phyloP scores from a whole-genome alignment of 805 yeast genomes.

The Spathaspora arborariae region DNA sequence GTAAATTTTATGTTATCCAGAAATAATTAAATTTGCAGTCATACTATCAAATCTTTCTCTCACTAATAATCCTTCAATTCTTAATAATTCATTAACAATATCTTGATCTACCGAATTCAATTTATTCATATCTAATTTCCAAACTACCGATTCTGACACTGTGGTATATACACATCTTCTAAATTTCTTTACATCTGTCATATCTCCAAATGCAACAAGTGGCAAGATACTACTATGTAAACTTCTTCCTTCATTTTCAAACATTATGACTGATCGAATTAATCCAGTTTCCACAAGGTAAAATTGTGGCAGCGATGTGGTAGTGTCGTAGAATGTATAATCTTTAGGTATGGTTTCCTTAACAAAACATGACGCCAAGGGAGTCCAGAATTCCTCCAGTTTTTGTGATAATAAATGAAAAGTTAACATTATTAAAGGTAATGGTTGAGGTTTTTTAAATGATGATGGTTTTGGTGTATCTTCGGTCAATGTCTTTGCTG shows the following conservation, averaged over 20 bases:
- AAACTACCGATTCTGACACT: conserved; percentile 60
- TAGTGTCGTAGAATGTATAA: conserved; percentile 43
- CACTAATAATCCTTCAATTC: conserved; percentile 57
- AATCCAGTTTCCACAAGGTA: conserved; percentile 51
- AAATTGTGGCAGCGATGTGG: conserved; percentile 46
- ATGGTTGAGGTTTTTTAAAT: conserved; percentile 42
- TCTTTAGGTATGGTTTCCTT: conserved; percentile 47
- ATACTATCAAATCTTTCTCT: conserved; percentile 72
- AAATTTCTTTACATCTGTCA: conserved; percentile 26
- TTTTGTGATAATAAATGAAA: conserved; percentile 48
- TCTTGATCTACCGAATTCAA: conserved; percentile 49
- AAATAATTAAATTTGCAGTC: conserved; percentile 70
- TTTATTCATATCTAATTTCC: conserved; percentile 56
- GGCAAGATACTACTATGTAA: conserved; percentile 53
- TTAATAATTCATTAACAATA: conserved; percentile 60
- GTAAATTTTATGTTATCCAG: conserved; percentile 32
- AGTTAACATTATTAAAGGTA: conserved; percentile 61
- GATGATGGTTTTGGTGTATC: conserved; percentile 16
- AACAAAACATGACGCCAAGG: conserved; percentile 49
- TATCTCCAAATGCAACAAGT: conserved; percentile 64
- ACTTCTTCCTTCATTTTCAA: conserved; percentile 36
- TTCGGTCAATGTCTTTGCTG: conserved; percentile 41
- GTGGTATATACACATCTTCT: conserved; percentile 48
- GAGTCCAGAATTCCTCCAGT: conserved; percentile 58
- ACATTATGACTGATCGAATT: conserved; percentile 32